Evolutionary conservation across 2,329 filamentous ascomycete genomes (phyloP).

Genomic region (Trichocomaceae sp.): DNA sequence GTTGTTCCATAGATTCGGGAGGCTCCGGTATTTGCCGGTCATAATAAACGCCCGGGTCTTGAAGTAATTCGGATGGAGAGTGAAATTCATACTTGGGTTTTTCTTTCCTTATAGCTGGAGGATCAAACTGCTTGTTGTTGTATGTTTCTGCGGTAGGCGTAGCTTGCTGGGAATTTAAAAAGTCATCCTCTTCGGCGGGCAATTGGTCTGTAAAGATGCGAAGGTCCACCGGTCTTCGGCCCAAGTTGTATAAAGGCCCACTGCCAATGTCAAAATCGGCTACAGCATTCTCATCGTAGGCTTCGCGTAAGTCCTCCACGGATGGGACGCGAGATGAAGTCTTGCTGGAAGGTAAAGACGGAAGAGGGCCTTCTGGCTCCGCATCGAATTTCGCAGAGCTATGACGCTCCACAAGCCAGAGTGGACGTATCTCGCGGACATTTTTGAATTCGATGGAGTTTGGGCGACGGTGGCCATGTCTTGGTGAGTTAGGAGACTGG

Average conservation of each 20-base stretch:
- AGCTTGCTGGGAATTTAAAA: conserved; percentile 57
- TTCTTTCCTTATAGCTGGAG: conserved; percentile 28
- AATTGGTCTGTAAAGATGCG: conserved; percentile 30
- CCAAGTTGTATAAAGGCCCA: conserved; percentile 19
- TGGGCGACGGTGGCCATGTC: conserved; percentile 41
- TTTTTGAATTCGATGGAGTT: conserved; percentile 48
- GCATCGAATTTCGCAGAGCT: conserved; percentile 36
- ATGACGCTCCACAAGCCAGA: conserved; percentile 71
- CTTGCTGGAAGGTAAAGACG: conserved; percentile 48
- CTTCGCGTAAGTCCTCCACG: conserved; percentile 33
- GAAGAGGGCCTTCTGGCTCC: conserved; percentile 37
- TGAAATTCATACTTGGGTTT: conserved; percentile 42
- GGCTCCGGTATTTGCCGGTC: conserved; percentile 15
- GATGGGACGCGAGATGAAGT: conserved; percentile 44
- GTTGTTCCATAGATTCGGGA: conserved; percentile 18
- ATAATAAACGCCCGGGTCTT: conserved; percentile 25
- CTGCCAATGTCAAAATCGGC: conserved; percentile 20
- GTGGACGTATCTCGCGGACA: conserved; percentile 65
- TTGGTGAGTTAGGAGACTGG: conserved; percentile 37
- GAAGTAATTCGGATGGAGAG: conserved; percentile 41
- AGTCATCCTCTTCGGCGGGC: conserved; percentile 35
- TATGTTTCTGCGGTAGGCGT: conserved; percentile 60
- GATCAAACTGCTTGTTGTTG: conserved; percentile 20
- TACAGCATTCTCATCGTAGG: conserved; percentile 19
- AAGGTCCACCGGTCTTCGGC: conserved; percentile 23